Conservation (phyloP, 805 yeast species). For the Yarrowia alimentaria region DNA sequence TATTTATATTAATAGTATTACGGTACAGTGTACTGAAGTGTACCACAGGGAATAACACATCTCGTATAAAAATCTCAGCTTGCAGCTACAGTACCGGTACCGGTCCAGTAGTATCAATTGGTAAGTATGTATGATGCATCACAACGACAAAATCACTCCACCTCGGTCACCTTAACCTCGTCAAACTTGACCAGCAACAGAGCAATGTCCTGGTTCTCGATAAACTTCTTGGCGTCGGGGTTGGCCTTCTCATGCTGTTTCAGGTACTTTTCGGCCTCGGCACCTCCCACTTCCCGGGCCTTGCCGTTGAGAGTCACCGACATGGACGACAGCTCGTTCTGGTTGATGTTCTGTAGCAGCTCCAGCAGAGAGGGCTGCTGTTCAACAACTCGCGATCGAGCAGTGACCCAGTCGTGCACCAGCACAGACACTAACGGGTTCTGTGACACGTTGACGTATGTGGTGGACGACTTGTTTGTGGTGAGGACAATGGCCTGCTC, state of each 20-base stretch:
- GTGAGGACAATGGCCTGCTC: constrained; percentile 63
- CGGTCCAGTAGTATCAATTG: too few species aligned
- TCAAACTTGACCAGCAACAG: constrained; percentile 63
- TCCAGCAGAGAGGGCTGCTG: constrained; percentile 51
- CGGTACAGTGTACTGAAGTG: not conserved
- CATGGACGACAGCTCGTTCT: constrained; percentile 71
- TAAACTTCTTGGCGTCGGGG: constrained; percentile 57
- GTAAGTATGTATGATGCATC: too few species aligned
- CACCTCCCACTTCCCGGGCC: constrained; percentile 55
- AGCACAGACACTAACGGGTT: constrained; percentile 81
- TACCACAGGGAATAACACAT: too few species aligned
- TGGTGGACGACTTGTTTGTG: constrained; percentile 68
- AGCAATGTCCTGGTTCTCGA: constrained; percentile 62
- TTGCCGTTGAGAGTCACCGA: constrained; percentile 79
- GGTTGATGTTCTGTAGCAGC: constrained; percentile 72
- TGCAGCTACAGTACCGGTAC: not conserved
- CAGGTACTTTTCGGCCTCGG: constrained; percentile 59
- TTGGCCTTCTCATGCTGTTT: constrained; percentile 58
- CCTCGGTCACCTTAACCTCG: constrained; percentile 75
- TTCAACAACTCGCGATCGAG: constrained; percentile 44
- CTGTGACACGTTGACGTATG: constrained; percentile 61
- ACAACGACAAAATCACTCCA: constrained; percentile 40
- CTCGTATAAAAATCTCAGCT: too few species aligned
- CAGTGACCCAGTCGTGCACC: constrained; percentile 87
- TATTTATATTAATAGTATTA: too few species aligned